Evolutionary conservation across 2,329 filamentous ascomycete species (phyloP).

Genomic region (Biscogniauxia marginata): DNA sequence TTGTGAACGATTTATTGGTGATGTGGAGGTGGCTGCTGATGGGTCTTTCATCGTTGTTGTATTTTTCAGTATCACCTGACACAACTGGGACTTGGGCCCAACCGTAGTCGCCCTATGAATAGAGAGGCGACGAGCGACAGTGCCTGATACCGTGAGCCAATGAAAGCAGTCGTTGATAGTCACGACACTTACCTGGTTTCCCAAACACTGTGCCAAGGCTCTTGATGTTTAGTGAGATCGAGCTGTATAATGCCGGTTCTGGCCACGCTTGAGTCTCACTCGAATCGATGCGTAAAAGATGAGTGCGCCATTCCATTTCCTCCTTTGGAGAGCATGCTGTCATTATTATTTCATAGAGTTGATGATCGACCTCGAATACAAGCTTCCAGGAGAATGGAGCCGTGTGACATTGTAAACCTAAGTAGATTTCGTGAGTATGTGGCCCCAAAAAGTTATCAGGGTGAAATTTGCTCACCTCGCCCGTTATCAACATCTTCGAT

Average conservation of each 20-base stretch:
- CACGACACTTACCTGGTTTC: conserved; percentile 55
- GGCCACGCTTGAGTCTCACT: conserved; percentile 48
- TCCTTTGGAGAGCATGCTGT: conserved; percentile 82
- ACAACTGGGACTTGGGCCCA: conserved; percentile 64
- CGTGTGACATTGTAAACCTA: conserved; percentile 83
- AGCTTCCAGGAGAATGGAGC: conserved; percentile 91
- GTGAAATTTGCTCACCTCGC: conserved; percentile 52
- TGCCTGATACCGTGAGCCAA: conserved; percentile 41
- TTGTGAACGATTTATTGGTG: conserved; percentile 72
- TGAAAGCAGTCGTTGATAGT: background rate
- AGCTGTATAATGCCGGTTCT: conserved; percentile 55
- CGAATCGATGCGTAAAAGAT: conserved; percentile 55
- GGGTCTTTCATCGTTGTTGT: conserved; percentile 67
- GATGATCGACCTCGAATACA: conserved; percentile 73
- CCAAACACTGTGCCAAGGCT: conserved; percentile 74
- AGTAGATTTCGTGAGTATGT: conserved; percentile 16
- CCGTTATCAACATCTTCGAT: conserved; percentile 75
- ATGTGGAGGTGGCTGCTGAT: conserved; percentile 41
- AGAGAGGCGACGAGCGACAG: conserved; percentile 66
- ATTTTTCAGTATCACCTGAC: conserved; percentile 83
- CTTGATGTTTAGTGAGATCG: conserved; percentile 68
- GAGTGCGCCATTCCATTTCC: conserved; percentile 74
- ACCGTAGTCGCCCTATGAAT: conserved; percentile 77
- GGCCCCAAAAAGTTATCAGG: conserved; percentile 1
- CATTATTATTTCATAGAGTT: conserved; percentile 80